Conservation (phyloP, 768 basidiomycete species). For the Astraeus odoratus region DNA sequence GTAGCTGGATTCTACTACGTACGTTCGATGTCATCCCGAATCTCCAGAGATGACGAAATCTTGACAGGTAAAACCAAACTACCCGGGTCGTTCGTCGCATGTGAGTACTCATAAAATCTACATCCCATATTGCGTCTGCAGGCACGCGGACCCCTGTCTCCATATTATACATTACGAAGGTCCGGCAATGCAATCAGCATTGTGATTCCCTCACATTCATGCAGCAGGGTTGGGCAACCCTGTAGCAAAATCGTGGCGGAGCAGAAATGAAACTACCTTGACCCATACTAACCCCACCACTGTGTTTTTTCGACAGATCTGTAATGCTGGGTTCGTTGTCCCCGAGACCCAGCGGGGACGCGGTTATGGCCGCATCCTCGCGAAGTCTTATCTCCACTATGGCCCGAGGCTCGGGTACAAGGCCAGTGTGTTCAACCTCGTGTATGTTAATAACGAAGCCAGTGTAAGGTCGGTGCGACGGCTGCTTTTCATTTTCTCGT, state of each 20-base stretch:
- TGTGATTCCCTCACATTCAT: background rate
- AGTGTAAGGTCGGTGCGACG: conserved; percentile 50
- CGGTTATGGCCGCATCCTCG: conserved; percentile 67
- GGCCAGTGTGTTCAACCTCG: conserved; percentile 85
- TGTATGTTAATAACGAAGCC: conserved; percentile 79
- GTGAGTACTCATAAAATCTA: conserved; percentile 52
- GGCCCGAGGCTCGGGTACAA: conserved; percentile 73
- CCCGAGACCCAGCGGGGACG: conserved; percentile 52
- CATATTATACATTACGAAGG: background rate
- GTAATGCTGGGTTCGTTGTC: conserved; percentile 87
- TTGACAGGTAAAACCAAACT: conserved; percentile 72
- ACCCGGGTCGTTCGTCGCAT: conserved; percentile 86
- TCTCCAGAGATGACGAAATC: conserved; percentile 3
- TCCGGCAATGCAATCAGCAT: background rate
- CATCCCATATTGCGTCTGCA: too few relatives aligned
- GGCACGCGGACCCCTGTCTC: too few relatives aligned
- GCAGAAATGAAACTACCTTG: conserved; percentile 9
- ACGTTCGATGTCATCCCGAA: conserved; percentile 20
- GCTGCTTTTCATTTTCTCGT: background rate
- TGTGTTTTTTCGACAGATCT: conserved; percentile 49
- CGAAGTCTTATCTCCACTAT: conserved; percentile 72
- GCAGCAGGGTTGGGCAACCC: background rate
- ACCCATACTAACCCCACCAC: background rate
- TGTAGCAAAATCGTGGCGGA: background rate
- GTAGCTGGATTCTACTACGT: conserved; percentile 79